Percentiles rank a stretch among this genome's conserved stretches.
Evolutionary conservation across 2,329 filamentous ascomycete genomes (phyloP).

Genomic region (Ustulina deusta): DNA sequence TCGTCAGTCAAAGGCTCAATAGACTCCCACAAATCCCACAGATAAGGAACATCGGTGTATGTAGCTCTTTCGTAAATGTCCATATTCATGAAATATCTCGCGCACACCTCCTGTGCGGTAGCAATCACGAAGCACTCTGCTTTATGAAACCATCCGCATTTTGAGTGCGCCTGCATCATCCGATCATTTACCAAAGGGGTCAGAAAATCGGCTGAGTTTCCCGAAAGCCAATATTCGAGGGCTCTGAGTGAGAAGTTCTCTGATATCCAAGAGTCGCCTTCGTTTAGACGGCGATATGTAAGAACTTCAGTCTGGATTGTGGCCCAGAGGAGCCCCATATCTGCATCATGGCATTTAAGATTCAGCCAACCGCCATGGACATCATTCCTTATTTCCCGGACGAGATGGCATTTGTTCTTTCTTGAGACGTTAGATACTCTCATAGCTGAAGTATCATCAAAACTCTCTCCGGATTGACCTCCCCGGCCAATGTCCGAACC

Average conservation of each 20-base stretch:
- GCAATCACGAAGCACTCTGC: neutral
- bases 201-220: neutral
- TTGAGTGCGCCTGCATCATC: conserved; percentile 10
- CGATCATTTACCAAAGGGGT: conserved; percentile 7
- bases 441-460: neutral
- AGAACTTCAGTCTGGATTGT: conserved; percentile 27
- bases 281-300: conserved; percentile 1
- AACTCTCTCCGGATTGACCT: no score
- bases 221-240: conserved; percentile 7
- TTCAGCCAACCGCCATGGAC: neutral
- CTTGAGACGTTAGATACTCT: neutral
- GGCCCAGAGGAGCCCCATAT: conserved; percentile 32
- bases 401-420: neutral
- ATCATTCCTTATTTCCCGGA: neutral
- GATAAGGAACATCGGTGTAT: neutral
- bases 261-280: conserved; percentile 11
- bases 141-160: conserved; percentile 10
- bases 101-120: conserved; percentile 1
- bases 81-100: conserved; percentile 12
- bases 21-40: neutral
- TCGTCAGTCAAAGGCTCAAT: neutral
- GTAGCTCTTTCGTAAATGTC: conserved; percentile 4
- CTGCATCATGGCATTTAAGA: neutral
- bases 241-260: conserved; percentile 15
- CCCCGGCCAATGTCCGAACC: neutral